Percentiles rank a stretch among this genome's conserved stretches.
These are phyloP conservation scores for Gynochthodes officinalis DNA, from an alignment of 257 asterid species.

Conservation along the genomic window DNA sequence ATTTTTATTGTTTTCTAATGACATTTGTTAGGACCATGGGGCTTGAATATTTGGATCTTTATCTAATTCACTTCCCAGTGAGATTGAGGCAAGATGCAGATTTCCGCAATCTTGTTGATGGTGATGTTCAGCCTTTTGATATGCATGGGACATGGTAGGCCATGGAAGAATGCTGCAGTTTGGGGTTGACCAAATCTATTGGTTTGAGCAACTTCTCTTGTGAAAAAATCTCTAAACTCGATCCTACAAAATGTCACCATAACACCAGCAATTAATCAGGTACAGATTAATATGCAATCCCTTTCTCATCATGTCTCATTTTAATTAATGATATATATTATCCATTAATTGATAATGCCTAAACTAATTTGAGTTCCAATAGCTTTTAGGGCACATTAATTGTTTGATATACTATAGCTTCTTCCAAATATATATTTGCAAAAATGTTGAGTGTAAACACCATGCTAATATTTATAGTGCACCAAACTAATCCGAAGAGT, in stretches of 20 bases:
- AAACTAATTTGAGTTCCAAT: no score
- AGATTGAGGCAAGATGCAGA: conserved; percentile 20
- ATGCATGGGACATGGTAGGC: conserved; percentile 46
- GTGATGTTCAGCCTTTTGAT: conserved; percentile 37
- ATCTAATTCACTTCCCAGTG: conserved; percentile 49
- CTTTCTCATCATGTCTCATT: no score
- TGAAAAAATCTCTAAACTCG: conserved; percentile 36
- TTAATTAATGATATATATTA: no score
- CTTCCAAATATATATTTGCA: no score
- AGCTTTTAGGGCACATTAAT: no score
- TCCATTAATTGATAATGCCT: no score
- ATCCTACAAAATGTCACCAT: conserved; percentile 31
- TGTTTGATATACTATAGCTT: no score
- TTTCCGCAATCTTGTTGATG: background rate
- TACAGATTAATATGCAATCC: no score
- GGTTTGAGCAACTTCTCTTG: conserved; percentile 57
- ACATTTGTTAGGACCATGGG: conserved; percentile 36
- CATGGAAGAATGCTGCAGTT: conserved; percentile 43
- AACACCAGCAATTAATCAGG: conserved; percentile 54
- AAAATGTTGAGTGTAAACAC: no score
- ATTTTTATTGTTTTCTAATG: no score
- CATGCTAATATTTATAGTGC: no score
- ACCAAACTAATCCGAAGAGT: no score
- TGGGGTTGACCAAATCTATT: conserved; percentile 50
- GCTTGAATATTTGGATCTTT: conserved; percentile 46